Conservation (phyloP, 495 filamentous ascomycete genomes). For the Cladorrhinum samala region DNA sequence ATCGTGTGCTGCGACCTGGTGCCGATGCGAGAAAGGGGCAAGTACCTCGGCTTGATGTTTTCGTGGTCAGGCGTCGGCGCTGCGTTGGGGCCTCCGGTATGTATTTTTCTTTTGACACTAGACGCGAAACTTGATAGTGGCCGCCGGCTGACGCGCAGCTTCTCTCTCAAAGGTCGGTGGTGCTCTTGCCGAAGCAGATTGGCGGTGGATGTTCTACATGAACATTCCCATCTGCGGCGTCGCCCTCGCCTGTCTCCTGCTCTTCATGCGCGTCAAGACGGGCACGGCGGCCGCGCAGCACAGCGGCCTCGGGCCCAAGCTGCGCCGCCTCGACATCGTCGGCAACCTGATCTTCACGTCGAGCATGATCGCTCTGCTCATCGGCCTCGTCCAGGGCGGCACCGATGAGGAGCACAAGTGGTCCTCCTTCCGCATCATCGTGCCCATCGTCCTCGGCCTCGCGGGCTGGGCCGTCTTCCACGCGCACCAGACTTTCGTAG, state of each 20-base stretch:
- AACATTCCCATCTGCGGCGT: constrained; percentile 28
- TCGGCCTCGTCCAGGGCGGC: constrained; percentile 18
- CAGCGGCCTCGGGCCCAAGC: too few species aligned
- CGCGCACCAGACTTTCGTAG: constrained; percentile 16
- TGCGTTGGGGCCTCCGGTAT: too few species aligned
- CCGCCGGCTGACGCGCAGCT: too few species aligned
- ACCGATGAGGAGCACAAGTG: constrained; percentile 19
- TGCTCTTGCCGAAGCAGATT: constrained; percentile 47
- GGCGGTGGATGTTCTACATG: constrained; percentile 36
- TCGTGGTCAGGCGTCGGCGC: constrained; percentile 57
- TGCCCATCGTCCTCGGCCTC: constrained; percentile 23
- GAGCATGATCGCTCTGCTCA: constrained; percentile 22
- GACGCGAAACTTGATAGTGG: too few species aligned
- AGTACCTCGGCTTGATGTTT: constrained; percentile 45
- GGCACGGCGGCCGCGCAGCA: constrained; percentile 10
- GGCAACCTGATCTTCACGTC: constrained; percentile 29
- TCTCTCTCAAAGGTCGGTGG: too few species aligned
- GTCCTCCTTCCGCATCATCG: constrained; percentile 24
- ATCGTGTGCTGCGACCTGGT: constrained; percentile 67
- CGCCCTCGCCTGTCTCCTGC: constrained; percentile 20
- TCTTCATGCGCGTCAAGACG: constrained; percentile 28
- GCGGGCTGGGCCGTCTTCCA: constrained; percentile 20
- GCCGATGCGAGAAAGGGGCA: constrained; percentile 56
- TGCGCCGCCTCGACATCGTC: constrained; percentile 23
- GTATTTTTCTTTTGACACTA: too few species aligned